Base-by-base conservation (phyloP, 2,329 filamentous ascomycete species). In the Penicillium sp. region DNA sequence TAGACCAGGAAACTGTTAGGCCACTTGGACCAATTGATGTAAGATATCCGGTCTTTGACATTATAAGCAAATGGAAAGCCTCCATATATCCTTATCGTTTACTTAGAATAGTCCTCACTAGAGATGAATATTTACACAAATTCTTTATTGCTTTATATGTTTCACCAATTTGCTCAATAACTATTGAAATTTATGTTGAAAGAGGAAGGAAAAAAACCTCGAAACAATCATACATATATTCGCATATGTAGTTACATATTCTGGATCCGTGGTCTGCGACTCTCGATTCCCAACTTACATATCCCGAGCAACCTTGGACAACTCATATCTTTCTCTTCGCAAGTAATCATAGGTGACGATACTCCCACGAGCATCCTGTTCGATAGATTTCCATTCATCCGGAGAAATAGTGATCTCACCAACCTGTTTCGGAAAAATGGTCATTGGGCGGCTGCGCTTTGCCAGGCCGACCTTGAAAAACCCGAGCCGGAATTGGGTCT, bases 361-460 rank as follows among this genome's bases (percentile, higher is more conserved):
- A 12, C 11, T 25, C 0, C 25, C 7, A 9, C 43, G 1, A 25
- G 33, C 50, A 9, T 47, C 14, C 4, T 51, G 12, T 5, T 48
- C n/a, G n/a, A 66, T 51, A 14, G 22, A 43, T 12, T 52, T 9
- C 65, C 64, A 67, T 14, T 59, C 38, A 9, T 38, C 28, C 1
- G 50, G 37, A 10, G 48, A 44, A 6, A 62, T 31, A 5, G 62
- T 45, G 22, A 51, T 19, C 45, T 68, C 66, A 33, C 51, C 59
- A 5, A 47, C 35, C 33, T 65, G 64, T 26, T 59, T 56, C 4
- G 51, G 17, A 33, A 67, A 64, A 14, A 67, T 58, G 6, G 57
- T 42, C 25, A 57, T 67, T 33, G 48, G 41, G 10, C 65, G 61
- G 14, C 48, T 40, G 12, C 64, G 61, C 12, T 59, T 28, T 26